Evolutionary conservation across 495 filamentous ascomycete genomes (phyloP).

Genomic region (Aspergillus conjunctus): DNA sequence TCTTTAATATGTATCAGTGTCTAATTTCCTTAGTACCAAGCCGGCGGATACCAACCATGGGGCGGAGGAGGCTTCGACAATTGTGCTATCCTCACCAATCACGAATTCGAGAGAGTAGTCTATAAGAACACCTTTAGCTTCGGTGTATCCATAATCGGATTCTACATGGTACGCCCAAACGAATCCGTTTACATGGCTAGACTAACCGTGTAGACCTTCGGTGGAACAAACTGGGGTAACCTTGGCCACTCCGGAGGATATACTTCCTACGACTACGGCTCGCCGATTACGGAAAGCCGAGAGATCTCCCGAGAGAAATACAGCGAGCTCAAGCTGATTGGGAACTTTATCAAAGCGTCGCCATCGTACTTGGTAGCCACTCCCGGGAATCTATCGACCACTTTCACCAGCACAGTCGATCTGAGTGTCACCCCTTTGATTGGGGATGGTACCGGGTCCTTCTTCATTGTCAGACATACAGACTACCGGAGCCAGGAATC

Average conservation of each 20-base stretch:
- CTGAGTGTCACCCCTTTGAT: slow-evolving; percentile 63
- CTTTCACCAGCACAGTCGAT: slow-evolving; percentile 50
- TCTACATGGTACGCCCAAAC: slow-evolving; percentile 65
- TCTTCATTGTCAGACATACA: slow-evolving; percentile 66
- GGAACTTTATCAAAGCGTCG: slow-evolving; percentile 69
- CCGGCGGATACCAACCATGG: slow-evolving; percentile 76
- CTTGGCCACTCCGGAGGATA: slow-evolving; percentile 72
- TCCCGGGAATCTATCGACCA: slow-evolving; percentile 52
- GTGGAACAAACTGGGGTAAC: slow-evolving; percentile 88
- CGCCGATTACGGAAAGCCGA: slow-evolving; percentile 67
- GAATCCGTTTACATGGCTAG: background rate
- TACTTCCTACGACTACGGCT: slow-evolving; percentile 74
- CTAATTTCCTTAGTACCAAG: slow-evolving; percentile 60
- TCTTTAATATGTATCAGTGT: background rate
- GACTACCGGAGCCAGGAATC: slow-evolving; percentile 58
- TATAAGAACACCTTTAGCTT: slow-evolving; percentile 78
- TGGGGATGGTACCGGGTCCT: slow-evolving; percentile 56
- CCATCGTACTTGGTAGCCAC: slow-evolving; percentile 63
- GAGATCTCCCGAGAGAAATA: slow-evolving; percentile 73
- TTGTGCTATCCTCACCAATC: slow-evolving; percentile 63
- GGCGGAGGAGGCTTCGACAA: slow-evolving; percentile 67
- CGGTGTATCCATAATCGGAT: slow-evolving; percentile 60
- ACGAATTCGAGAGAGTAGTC: slow-evolving; percentile 75
- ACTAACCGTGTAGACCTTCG: slow-evolving; percentile 53
- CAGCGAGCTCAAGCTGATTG: slow-evolving; percentile 73